Conservation (phyloP, 352 stramenopile species). For the Phytophthora syringae region DNA sequence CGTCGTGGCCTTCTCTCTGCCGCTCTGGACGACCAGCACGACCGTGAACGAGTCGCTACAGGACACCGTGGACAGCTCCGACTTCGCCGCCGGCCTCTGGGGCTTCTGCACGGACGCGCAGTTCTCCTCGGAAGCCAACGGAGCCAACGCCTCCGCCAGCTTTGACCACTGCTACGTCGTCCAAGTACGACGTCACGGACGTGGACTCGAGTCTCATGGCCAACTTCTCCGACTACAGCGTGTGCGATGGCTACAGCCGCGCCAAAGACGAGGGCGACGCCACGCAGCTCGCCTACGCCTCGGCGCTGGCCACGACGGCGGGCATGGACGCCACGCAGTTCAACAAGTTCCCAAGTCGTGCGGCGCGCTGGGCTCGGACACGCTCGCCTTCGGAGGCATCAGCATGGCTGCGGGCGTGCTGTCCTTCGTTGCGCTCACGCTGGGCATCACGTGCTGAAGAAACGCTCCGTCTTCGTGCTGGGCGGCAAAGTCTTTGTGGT, state of each 20-base stretch:
- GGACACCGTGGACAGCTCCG: constrained; percentile 39
- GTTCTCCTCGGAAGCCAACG: constrained; percentile 33
- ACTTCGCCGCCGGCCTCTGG: constrained; percentile 70
- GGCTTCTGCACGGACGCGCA: constrained; percentile 71
- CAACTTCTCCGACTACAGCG: constrained; percentile 63
- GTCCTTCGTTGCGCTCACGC: constrained; percentile 55
- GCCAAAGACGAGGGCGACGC: constrained; percentile 34
- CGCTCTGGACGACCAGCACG: constrained; percentile 69
- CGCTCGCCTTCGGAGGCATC: constrained; percentile 53
- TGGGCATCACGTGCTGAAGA: constrained; percentile 81
- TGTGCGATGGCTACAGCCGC: constrained; percentile 64
- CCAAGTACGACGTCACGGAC: constrained; percentile 52
- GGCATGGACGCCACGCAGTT: constrained; percentile 62
- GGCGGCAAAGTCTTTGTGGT: constrained; percentile 51
- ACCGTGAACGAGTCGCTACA: constrained; percentile 48
- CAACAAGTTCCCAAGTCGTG: constrained; percentile 69
- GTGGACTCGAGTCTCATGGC: constrained; percentile 38
- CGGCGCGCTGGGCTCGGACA: constrained; percentile 46
- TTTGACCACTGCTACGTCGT: constrained; percentile 77
- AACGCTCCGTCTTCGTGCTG: constrained; percentile 62
- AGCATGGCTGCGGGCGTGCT: constrained; percentile 48
- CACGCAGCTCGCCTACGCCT: constrained; percentile 40
- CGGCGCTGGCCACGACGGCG: constrained; percentile 42
- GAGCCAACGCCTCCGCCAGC: constrained; percentile 35
- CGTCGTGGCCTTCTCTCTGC: constrained; percentile 65